Percentiles rank a stretch among this genome's conserved stretches.
phyloP scores from a whole-genome alignment of 1,284 basidiomycete species.

The Ceraceosorus guamensis region DNA sequence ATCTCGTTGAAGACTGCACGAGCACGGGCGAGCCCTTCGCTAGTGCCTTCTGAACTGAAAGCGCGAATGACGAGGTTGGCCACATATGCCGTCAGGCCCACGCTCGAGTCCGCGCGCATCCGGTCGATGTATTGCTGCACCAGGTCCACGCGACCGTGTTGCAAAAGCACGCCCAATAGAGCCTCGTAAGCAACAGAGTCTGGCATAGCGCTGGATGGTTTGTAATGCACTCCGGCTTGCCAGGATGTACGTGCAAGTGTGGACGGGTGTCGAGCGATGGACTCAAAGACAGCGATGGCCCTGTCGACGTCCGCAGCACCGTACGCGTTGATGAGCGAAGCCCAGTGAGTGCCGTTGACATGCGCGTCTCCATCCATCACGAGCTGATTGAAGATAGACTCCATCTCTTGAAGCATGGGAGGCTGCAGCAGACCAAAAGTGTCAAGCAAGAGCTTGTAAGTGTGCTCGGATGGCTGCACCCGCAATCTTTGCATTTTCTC shows the following conservation, averaged over 20 bases:
- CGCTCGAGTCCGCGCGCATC: slow-evolving; percentile 58
- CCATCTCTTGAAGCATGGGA: slow-evolving; percentile 70
- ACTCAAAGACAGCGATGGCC: slow-evolving; percentile 71
- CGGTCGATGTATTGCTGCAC: slow-evolving; percentile 63
- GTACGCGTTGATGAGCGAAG: slow-evolving; percentile 80
- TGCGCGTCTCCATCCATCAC: slow-evolving; percentile 55
- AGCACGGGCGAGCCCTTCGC: slow-evolving; percentile 52
- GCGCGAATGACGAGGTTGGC: slow-evolving; percentile 80
- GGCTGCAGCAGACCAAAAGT: slow-evolving; percentile 73
- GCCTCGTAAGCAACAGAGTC: slow-evolving; percentile 89
- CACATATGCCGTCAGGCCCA: slow-evolving; percentile 91
- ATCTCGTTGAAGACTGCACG: slow-evolving; percentile 70
- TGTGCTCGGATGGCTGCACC: slow-evolving; percentile 53
- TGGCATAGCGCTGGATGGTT: slow-evolving; percentile 49
- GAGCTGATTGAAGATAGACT: slow-evolving; percentile 64
- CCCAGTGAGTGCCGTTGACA: slow-evolving; percentile 82
- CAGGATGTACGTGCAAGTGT: slow-evolving; percentile 30
- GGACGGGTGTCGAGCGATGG: slow-evolving; percentile 56
- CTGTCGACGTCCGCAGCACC: slow-evolving; percentile 73
- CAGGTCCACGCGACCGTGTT: slow-evolving; percentile 70
- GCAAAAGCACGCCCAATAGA: slow-evolving; percentile 77
- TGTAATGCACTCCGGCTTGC: background rate
- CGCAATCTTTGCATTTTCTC: slow-evolving; percentile 60
- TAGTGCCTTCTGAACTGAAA: slow-evolving; percentile 62
- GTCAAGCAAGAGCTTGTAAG: slow-evolving; percentile 68